Base-by-base conservation (phyloP, 306 rosid genomes). In the Quercus berberidifolia region DNA sequence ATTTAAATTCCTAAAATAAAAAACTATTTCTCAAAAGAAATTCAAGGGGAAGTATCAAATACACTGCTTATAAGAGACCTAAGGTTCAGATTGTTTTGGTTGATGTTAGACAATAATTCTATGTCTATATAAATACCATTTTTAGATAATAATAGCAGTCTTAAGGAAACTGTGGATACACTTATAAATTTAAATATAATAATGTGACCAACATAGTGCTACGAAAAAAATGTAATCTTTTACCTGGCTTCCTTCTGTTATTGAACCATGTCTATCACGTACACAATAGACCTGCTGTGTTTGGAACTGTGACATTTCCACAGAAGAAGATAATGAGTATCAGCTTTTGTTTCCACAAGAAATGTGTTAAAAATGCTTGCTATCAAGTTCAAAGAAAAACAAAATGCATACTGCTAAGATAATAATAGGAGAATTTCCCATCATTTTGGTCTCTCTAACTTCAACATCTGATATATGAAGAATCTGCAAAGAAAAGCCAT, bases 201-300 rank as follows among this genome's bases (percentile, higher is more conserved):
- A 49, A 30, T 9, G 38, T 26, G 43, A 18, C 20, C 71, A n/a
- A 35, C 71, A 18, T 43, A n/a, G 33, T 30, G 10, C 23, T 23
- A 62, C 18, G 10, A 65, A 52, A 28, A 78, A 69, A 76, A 68
- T 74, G 73, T 23, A 13, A 17, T 52, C 20, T 77, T 58, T 85
- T 72, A 95, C 99, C 98, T 91, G 87, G 83, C 99, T 91, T 56
- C 99, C 99, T 82, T 95, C 98, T 20, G 89, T 86, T 75, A 93
- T 90, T 65, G 86, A 68, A 38, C 99, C 99, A 69, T 85, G 52
- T 79, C 84, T 86, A 76, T 93, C 93, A 4, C 97, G 94, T 76
- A 90, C 91, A 54, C 99, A 95, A 73, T 92, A 77, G 74, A 90
- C 89, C 89, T 95, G 99, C 83, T 95, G 99, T 43, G 99, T 93